Base-by-base conservation (phyloP, 2,329 filamentous ascomycete species). In the Ophiobolus disseminans region DNA sequence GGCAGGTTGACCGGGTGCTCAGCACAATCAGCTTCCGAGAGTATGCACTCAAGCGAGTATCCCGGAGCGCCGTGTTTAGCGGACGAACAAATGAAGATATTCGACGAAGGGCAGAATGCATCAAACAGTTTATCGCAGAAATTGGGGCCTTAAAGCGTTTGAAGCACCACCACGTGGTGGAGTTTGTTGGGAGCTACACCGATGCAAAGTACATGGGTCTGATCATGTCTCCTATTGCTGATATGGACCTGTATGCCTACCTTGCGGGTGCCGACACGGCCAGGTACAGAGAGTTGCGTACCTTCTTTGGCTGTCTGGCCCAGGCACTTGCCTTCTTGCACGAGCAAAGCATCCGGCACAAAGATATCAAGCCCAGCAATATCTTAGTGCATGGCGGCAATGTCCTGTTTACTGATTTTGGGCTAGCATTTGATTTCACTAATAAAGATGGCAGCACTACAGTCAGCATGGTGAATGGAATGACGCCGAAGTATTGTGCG, bases 121-220 rank as follows among this genome's bases (percentile, higher is more conserved):
- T 69, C 4, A 50, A 55, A 11, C 31, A 45, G 6, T 69, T 73
- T 38, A 49, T 55, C 14, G 42, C 48, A 8, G 69, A 73, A 40
- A 48, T 71, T 16, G 25, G 60, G 17, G 57, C 62, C 5, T 42
- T 73, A 16, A 69, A 69, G 35, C 49, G 50, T 8, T 38, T 72
- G 9, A 57, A 48, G 9, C 69, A 73, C 46, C 50, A 38, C 10
- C 67, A 72, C 46, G 45, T 70, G 2, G 64, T 69, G 11, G 44
- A 63, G 32, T 58, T 65, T 31, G 54, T 71, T 14, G 61, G 67
- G 26, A 66, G 60, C 36, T 72, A 69, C 43, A 70, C 68, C 2
- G 34, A 36, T 36, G 11, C n/a, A 7, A 36, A 56, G 4, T 63
- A 53, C 34, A 47, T 71, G 23, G 61, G 61, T 17, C 39, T 73